phyloP scores from a whole-genome alignment of 345 rosid genomes.

The Punica granatum region DNA sequence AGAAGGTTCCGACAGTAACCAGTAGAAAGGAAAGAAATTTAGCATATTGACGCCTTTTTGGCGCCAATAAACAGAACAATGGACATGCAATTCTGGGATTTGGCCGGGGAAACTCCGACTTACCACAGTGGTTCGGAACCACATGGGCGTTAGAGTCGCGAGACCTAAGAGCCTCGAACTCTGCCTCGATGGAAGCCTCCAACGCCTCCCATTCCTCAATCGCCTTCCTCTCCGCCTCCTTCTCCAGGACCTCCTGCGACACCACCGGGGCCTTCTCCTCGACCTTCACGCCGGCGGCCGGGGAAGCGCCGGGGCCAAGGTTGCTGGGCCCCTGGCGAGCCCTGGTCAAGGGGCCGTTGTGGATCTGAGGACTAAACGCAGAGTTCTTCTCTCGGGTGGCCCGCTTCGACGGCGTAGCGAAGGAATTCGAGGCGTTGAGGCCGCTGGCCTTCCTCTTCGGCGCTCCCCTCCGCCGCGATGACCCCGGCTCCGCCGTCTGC shows the following conservation, averaged over 20 bases:
- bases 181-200: slow-evolving; percentile 72
- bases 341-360: slow-evolving; percentile 90
- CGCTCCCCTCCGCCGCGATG: slow-evolving; percentile 66
- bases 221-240: slow-evolving; percentile 28
- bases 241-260: slow-evolving; percentile 12
- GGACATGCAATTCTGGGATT: not conserved
- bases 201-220: slow-evolving; percentile 67
- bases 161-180: slow-evolving; percentile 74
- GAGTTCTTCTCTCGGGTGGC: slow-evolving; percentile 72
- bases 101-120: slow-evolving; percentile 8
- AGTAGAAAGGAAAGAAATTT: not conserved
- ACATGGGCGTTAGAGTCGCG: slow-evolving; percentile 63
- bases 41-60: not conserved
- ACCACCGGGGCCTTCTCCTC: slow-evolving; percentile 14
- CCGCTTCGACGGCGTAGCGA: slow-evolving; percentile 62
- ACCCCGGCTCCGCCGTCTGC: slow-evolving; percentile 49
- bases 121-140: slow-evolving; percentile 93
- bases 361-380: slow-evolving; percentile 48
- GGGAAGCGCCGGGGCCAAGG: slow-evolving; percentile 14
- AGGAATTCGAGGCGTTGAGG: slow-evolving; percentile 31
- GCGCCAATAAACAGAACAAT: not conserved
- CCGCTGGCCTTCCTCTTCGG: slow-evolving; percentile 65
- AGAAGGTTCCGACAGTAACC: not conserved
- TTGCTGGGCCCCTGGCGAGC: slow-evolving; percentile 73
- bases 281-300: slow-evolving; percentile 19